Evolutionary conservation across 495 filamentous ascomycete species (phyloP), one percentile per base, ranked within the genome.

Genomic region (Talaromyces thailandensis): DNA sequence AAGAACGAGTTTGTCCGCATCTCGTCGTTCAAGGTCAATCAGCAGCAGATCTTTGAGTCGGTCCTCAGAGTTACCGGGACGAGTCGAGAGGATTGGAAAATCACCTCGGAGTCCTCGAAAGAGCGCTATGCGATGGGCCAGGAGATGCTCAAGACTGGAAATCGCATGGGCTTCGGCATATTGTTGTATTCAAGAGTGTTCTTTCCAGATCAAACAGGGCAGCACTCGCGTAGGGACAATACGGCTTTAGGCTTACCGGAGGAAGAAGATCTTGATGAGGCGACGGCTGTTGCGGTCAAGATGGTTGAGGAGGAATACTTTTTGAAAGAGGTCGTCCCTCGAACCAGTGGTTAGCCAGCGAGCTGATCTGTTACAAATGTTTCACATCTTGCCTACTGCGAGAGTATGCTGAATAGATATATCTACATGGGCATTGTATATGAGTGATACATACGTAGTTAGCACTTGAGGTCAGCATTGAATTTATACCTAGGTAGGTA

Each of bases 181-280:
- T 65, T 74, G 66, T 58, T 88, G 69, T 88, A 88, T 60, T 64
- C 75, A 11, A 69, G 78, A 0, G 63, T 78, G 0, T 88, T 88
- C 58, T 82, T 66, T 43, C 73, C 74, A n/a, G 76, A 79, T 37
- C 78, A 73, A 0, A 64, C 62, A 2, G 75, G 76, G 0, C 56
- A 80, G 61, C 43, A 51, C 18, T 26, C 43, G 25, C 40, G 40
- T 25, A 52, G 4, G 16, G 69, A 70, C 8, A 88, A 88, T 64
- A 71, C 69, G 6, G 37, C 75, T 48, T 69, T 89, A 28, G 83
- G 78, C 0, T 66, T 88, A 61, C 76, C 81, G n/a, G 69, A 75
- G 65, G 31, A 35, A 35, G 86, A 88, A 71, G 77, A 85, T 64
- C 60, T 88, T 62, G 85, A 87, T 68, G 82, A 82, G 64, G 67